Conservation (phyloP, 78 protist genomes). For the Cyanophora paradoxa region DNA sequence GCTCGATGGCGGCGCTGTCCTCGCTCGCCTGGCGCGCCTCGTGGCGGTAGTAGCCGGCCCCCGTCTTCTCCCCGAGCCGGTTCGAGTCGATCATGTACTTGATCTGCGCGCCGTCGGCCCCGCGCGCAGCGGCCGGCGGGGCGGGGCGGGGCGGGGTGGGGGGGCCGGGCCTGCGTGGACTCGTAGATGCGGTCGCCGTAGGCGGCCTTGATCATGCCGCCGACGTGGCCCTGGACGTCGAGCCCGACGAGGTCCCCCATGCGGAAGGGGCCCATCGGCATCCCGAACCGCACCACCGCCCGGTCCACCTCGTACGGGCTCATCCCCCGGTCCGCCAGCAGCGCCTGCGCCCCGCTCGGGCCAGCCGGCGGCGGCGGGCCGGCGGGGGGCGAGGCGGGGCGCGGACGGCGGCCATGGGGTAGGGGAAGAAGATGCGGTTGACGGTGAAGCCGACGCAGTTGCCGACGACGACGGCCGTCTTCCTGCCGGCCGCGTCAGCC, state of each 20-base stretch:
- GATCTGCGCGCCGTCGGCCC: too few species aligned
- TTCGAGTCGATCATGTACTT: too few species aligned
- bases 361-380: too few species aligned
- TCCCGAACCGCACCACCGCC: constrained; percentile 26
- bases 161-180: not conserved
- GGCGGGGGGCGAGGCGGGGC: too few species aligned
- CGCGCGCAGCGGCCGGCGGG: too few species aligned
- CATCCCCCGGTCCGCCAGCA: constrained; percentile 27
- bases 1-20: not conserved
- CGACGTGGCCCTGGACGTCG: constrained; percentile 9
- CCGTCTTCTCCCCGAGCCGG: constrained; percentile 44
- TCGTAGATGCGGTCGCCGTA: constrained; percentile 28
- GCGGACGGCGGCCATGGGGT: constrained; percentile 7
- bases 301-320: constrained; percentile 11
- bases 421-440: constrained; percentile 33
- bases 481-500: not conserved
- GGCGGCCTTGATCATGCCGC: constrained; percentile 7
- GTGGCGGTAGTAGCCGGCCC: constrained; percentile 10
- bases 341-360: too few species aligned
- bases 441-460: constrained; percentile 49
- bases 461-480: constrained; percentile 34
- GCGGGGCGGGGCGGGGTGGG: too few species aligned
- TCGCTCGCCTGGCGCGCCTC: not conserved
- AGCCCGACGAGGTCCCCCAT: constrained; percentile 36
- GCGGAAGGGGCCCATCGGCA: constrained; percentile 41